Evolutionary conservation across 2,329 filamentous ascomycete genomes (phyloP), one percentile per base, ranked within the genome.

Genomic region (Penicillium aurantiogriseum): DNA sequence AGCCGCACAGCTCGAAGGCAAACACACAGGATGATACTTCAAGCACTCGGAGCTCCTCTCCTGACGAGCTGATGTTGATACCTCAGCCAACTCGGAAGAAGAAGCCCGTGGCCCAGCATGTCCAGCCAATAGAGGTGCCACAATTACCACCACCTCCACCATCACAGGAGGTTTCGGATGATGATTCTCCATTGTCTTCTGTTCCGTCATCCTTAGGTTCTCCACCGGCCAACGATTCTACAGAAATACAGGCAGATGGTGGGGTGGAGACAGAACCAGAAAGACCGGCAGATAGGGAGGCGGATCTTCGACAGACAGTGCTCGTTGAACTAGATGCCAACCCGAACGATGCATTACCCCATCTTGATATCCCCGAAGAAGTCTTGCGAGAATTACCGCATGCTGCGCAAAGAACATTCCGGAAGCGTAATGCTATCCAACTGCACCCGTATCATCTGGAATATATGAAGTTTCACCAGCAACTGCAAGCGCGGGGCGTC

Each of bases 391-490:
- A 72, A 55, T 27, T 69, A 33, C 57, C 61, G 29, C 67, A 64
- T 33, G 69, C 69, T 17, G 48, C 54, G n/a, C 67, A 70, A 57
- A 70, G 75, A 55, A 67, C 66, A 4, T 65, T 81, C 23, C 71
- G 79, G 51, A 71, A 77, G 54, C 74, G 79, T 39, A 79, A 79
- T 61, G 74, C 77, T 8, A 80, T 80, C 48, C 79, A 81, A 54
- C 59, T 80, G 29, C 77, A 81, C 59, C 79, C 79, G 2, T 81
- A 81, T 56, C 65, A 75, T 0, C 62, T 80, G 17, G 79, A 81
- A 59, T 69, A 75, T 57, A 77, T 77, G 8, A 74, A 73, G 54
- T 81, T 81, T 60, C 69, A 72, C 44, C 70, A 63, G 35, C 71
- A 71, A 42, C 70, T 79, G 65, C 75, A 71, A 51, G 71, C 69